Percentiles rank a stretch among this genome's conserved stretches.
phyloP scores from a whole-genome alignment of 768 basidiomycete genomes.

The Pholiota microspora region DNA sequence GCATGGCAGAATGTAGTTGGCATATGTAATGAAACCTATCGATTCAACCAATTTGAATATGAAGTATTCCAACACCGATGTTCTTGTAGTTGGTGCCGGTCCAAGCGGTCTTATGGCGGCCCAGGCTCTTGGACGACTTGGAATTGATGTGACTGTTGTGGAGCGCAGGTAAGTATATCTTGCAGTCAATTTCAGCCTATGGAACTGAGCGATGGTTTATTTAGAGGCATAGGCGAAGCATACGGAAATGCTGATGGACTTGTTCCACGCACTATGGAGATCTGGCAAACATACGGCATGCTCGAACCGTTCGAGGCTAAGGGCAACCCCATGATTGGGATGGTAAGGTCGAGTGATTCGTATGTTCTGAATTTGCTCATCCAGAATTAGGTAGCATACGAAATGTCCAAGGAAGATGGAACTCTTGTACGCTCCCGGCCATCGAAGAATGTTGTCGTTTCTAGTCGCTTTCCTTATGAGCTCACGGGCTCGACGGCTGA shows the following conservation, averaged over 20 bases:
- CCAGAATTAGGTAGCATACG: slow-evolving; percentile 7
- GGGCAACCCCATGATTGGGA: slow-evolving; percentile 8
- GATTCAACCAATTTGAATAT: background rate
- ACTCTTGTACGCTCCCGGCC: slow-evolving; percentile 6
- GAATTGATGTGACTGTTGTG: slow-evolving; percentile 45
- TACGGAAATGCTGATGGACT: slow-evolving; percentile 13
- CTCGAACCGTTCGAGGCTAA: slow-evolving; percentile 7
- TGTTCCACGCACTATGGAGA: slow-evolving; percentile 9
- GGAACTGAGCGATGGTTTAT: background rate
- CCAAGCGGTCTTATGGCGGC: slow-evolving; percentile 55
- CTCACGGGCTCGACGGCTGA: slow-evolving; percentile 4
- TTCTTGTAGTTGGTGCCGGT: slow-evolving; percentile 45
- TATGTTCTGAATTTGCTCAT: background rate
- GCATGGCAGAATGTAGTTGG: background rate
- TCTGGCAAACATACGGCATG: slow-evolving; percentile 12
- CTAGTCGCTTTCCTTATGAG: slow-evolving; percentile 11
- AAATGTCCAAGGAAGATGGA: background rate
- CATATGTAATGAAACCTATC: background rate
- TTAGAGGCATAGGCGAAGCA: slow-evolving; percentile 2
- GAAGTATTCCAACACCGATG: slow-evolving; percentile 5
- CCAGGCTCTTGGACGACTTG: slow-evolving; percentile 47
- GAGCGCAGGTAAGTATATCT: slow-evolving; percentile 24
- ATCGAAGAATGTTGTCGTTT: slow-evolving; percentile 4
- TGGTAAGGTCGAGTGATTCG: background rate
- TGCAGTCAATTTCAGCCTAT: background rate